Conservation (phyloP, 768 basidiomycete genomes). For the Sarcodon sp. region DNA sequence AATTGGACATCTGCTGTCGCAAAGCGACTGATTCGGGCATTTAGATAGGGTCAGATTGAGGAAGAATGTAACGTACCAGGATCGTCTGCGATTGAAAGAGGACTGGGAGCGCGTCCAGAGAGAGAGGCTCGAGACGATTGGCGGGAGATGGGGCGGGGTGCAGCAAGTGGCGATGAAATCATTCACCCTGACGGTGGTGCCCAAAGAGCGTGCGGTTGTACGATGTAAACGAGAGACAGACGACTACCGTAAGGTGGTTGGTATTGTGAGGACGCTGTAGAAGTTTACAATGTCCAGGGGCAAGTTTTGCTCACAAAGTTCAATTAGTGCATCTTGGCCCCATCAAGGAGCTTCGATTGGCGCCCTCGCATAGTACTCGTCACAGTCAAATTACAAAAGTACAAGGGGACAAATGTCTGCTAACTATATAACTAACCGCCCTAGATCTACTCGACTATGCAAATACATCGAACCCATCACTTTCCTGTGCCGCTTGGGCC, state of each 20-base stretch:
- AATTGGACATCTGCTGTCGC: slow-evolving; percentile 66
- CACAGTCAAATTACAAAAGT: too few species aligned
- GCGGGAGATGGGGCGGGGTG: slow-evolving; percentile 26
- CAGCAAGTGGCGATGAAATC: slow-evolving; percentile 18
- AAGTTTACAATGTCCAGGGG: not conserved
- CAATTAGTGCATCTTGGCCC: not conserved
- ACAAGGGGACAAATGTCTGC: too few species aligned
- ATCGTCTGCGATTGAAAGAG: slow-evolving; percentile 36
- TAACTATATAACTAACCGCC: too few species aligned
- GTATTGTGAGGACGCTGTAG: not conserved
- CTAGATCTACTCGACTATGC: too few species aligned
- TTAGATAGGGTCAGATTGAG: slow-evolving; percentile 2
- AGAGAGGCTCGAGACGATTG: slow-evolving; percentile 36
- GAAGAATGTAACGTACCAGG: slow-evolving; percentile 32
- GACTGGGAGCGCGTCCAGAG: slow-evolving; percentile 37
- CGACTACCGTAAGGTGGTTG: not conserved
- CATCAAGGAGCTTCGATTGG: not conserved
- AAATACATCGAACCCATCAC: too few species aligned
- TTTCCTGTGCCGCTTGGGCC: too few species aligned
- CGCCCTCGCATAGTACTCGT: not conserved
- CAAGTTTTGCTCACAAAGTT: not conserved
- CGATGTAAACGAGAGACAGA: not conserved
- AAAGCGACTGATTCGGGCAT: slow-evolving; percentile 43
- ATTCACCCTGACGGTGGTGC: slow-evolving; percentile 1
- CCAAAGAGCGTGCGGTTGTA: not conserved